Conservation (phyloP, 805 yeast species). For the Candida boleticola region DNA sequence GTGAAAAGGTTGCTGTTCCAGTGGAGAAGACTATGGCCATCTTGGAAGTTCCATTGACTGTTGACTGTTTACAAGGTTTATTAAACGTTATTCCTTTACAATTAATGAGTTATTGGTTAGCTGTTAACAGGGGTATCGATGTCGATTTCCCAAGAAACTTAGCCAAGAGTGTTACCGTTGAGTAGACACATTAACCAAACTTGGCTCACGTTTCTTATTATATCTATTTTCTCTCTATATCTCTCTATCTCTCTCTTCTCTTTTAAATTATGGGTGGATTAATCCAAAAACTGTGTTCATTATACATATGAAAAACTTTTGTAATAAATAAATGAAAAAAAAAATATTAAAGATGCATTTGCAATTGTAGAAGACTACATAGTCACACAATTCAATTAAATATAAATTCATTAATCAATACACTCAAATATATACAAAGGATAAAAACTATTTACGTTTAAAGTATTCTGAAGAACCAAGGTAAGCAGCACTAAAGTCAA, state of each 20-base stretch:
- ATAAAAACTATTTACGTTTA: conserved; percentile 44
- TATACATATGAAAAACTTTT: too few relatives aligned
- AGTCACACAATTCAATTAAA: too few relatives aligned
- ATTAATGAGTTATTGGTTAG: conserved; percentile 94
- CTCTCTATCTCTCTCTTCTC: too few relatives aligned
- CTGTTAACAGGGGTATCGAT: conserved; percentile 90
- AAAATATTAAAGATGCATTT: too few relatives aligned
- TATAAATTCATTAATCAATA: too few relatives aligned
- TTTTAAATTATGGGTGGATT: neutral
- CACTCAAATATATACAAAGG: neutral
- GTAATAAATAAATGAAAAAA: too few relatives aligned
- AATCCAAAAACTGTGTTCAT: neutral
- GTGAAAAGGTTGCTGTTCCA: conserved; percentile 60
- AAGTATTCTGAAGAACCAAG: conserved; percentile 75
- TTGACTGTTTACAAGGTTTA: conserved; percentile 96
- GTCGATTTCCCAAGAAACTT: conserved; percentile 98
- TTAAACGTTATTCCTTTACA: conserved; percentile 93
- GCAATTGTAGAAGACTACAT: too few relatives aligned
- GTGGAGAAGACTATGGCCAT: conserved; percentile 60
- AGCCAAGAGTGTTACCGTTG: conserved; percentile 98
- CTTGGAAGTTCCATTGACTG: conserved; percentile 90
- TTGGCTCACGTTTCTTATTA: neutral
- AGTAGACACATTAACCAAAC: too few relatives aligned
- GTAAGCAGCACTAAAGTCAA: conserved; percentile 68
- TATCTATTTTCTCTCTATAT: neutral